phyloP scores from a whole-genome alignment of 2,329 filamentous ascomycete species.

The Fusarium caatingaense region DNA sequence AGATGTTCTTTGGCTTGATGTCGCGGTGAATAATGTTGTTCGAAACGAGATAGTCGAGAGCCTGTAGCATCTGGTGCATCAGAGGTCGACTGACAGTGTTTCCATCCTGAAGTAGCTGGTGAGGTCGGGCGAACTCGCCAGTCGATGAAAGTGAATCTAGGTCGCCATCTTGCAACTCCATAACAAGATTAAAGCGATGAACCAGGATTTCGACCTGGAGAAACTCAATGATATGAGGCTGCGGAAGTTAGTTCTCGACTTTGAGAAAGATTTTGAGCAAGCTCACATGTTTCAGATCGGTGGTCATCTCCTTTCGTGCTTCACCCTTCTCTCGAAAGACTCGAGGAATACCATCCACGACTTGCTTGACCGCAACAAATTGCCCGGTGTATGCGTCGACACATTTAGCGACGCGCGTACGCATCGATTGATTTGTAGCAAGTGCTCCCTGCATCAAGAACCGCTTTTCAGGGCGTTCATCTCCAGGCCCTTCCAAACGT shows the following conservation, averaged over 20 bases:
- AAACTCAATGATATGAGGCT: constrained; percentile 8
- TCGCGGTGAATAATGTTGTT: constrained; percentile 2
- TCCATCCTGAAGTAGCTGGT: too few species aligned
- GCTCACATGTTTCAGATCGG: not conserved
- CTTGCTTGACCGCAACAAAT: constrained; percentile 1
- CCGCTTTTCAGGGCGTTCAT: too few species aligned
- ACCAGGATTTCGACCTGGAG: not conserved
- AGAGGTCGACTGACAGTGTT: too few species aligned
- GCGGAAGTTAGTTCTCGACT: not conserved
- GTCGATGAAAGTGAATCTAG: too few species aligned
- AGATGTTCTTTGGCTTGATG: not conserved
- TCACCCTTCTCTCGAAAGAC: too few species aligned
- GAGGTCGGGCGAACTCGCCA: too few species aligned
- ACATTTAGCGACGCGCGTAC: not conserved
- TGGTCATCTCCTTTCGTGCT: not conserved
- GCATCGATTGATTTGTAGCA: not conserved
- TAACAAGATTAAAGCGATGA: not conserved
- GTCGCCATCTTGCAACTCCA: not conserved
- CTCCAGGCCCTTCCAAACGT: too few species aligned
- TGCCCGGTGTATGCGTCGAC: not conserved
- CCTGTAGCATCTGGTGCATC: not conserved
- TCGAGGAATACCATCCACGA: too few species aligned
- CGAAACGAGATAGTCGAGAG: constrained; percentile 1
- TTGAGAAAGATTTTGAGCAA: not conserved
- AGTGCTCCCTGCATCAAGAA: not conserved